phyloP scores from a whole-genome alignment of 1,284 basidiomycete species.

The Lentinus polychrous region DNA sequence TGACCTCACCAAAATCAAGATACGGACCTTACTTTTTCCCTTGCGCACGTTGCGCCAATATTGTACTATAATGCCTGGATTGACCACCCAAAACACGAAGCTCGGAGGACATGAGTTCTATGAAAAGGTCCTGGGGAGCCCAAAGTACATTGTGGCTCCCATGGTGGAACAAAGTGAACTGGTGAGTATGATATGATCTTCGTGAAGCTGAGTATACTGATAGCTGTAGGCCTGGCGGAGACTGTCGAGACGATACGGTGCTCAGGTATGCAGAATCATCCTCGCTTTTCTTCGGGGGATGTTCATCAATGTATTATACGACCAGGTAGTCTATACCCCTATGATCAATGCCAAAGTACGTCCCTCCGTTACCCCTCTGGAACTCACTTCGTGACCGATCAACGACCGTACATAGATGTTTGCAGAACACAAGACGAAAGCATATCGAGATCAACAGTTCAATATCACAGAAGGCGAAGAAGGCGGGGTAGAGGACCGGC shows the following conservation, averaged over 20 bases:
- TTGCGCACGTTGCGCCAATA: constrained; percentile 1
- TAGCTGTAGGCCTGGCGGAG: constrained; percentile 76
- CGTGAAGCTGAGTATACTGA: constrained; percentile 2
- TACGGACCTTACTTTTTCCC: neutral
- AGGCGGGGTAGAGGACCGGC: constrained; percentile 66
- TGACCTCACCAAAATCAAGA: too few relatives aligned
- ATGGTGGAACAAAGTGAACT: constrained; percentile 99
- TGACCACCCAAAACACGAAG: constrained; percentile 34
- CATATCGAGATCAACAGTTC: constrained; percentile 61
- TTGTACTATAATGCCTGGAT: constrained; percentile 16
- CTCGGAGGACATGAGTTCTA: constrained; percentile 82
- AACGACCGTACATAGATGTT: constrained; percentile 48
- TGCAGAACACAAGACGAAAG: constrained; percentile 42
- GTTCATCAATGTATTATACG: too few relatives aligned
- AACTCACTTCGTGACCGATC: constrained; percentile 1
- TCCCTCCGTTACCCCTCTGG: neutral
- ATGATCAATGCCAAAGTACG: constrained; percentile 93
- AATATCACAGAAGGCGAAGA: constrained; percentile 64
- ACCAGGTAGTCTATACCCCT: constrained; percentile 83
- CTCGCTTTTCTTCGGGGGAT: constrained; percentile 8
- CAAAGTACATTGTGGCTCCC: constrained; percentile 87
- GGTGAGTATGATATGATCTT: constrained; percentile 39
- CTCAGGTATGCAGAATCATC: constrained; percentile 42
- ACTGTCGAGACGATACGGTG: constrained; percentile 82
- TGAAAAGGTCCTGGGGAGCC: constrained; percentile 66